Evolutionary conservation across 306 rosid genomes (phyloP).

Genomic region (Gillenia trifoliata): DNA sequence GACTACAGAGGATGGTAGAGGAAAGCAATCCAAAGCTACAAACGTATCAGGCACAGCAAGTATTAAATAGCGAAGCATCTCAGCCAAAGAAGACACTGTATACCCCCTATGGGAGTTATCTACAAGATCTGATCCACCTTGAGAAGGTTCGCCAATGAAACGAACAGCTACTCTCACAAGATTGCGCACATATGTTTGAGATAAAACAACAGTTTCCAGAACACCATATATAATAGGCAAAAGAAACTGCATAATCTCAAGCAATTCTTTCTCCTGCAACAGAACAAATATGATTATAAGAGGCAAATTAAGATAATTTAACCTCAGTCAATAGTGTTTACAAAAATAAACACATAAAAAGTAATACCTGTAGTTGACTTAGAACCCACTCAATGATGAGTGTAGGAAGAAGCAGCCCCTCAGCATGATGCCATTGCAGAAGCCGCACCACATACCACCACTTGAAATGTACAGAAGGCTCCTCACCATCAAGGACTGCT

Average conservation of each 20-base stretch:
- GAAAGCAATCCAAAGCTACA: constrained; percentile 95
- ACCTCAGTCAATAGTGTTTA: background rate
- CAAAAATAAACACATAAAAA: constrained; percentile 1
- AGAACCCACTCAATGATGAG: constrained; percentile 92
- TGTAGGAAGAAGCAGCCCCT: constrained; percentile 79
- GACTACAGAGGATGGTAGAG: constrained; percentile 66
- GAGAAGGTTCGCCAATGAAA: constrained; percentile 72
- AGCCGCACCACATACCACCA: constrained; percentile 95
- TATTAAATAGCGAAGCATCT: constrained; percentile 84
- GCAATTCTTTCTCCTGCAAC: constrained; percentile 73
- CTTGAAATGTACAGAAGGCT: constrained; percentile 76
- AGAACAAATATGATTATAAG: constrained; percentile 13
- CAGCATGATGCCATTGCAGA: constrained; percentile 92
- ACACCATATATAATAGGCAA: constrained; percentile 87
- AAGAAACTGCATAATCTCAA: constrained; percentile 78
- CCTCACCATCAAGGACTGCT: constrained; percentile 57
- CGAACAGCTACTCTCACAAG: constrained; percentile 76
- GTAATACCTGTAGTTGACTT: constrained; percentile 70
- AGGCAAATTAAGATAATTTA: constrained; percentile 6
- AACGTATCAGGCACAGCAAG: constrained; percentile 83
- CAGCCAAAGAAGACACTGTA: constrained; percentile 68
- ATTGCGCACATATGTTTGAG: constrained; percentile 81
- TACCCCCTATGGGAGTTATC: constrained; percentile 87
- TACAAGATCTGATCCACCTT: constrained; percentile 95
- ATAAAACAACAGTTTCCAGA: constrained; percentile 71